phyloP scores from a whole-genome alignment of 345 rosid genomes.

The Pistacia integerrima region DNA sequence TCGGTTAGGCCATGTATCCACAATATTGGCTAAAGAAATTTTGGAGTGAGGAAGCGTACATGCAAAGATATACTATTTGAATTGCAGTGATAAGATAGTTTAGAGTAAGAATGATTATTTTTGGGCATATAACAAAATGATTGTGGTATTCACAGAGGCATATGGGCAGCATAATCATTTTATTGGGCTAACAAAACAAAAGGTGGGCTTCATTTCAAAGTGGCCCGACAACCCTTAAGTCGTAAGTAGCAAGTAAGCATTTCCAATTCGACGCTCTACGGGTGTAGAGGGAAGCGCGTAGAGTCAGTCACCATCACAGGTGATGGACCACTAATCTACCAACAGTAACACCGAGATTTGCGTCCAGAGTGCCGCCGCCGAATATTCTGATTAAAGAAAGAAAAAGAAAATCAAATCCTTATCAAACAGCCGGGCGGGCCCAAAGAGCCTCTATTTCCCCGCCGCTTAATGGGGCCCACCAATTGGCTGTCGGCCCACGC shows the following conservation, averaged over 20 bases:
- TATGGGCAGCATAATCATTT: not conserved
- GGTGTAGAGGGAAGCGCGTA: not conserved
- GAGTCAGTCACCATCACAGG: not conserved
- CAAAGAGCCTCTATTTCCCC: conserved; percentile 26
- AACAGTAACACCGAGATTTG: conserved; percentile 24
- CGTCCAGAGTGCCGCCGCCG: conserved; percentile 43
- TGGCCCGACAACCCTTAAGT: not conserved
- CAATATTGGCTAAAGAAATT: no score
- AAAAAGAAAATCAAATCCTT: not conserved
- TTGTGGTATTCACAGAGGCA: not conserved
- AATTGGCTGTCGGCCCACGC: conserved; percentile 51
- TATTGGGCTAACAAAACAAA: not conserved
- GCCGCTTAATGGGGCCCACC: conserved; percentile 43
- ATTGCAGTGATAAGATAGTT: no score
- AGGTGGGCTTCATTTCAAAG: not conserved
- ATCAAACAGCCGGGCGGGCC: conserved; percentile 19
- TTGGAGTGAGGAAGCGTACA: no score
- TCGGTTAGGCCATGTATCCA: no score
- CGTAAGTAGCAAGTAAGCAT: no score
- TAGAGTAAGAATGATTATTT: no score
- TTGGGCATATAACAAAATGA: not conserved
- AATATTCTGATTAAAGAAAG: conserved; percentile 31
- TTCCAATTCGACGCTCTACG: not conserved
- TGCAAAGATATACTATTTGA: no score
- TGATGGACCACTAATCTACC: conserved; percentile 5